A percentile compares a stretch with the other conserved stretches of the same genome.
phyloP scores from a whole-genome alignment of 2,329 filamentous ascomycete species.

The Graphiopsis chlorocephala region DNA sequence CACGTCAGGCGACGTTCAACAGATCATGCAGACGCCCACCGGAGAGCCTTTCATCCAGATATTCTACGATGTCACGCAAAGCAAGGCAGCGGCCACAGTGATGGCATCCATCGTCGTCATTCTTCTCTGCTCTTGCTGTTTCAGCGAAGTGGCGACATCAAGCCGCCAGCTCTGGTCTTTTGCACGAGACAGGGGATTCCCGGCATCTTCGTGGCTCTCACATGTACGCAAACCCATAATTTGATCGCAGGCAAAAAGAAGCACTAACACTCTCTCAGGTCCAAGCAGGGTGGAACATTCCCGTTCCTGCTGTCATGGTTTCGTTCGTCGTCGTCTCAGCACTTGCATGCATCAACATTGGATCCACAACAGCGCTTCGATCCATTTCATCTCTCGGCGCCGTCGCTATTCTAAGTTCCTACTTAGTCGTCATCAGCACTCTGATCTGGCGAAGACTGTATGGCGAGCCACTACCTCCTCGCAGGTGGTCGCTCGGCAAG shows the following conservation, averaged over 20 bases:
- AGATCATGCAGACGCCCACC: constrained; percentile 22
- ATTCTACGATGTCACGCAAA: constrained; percentile 37
- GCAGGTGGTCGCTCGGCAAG: constrained; percentile 24
- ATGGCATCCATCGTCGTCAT: constrained; percentile 36
- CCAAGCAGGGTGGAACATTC: constrained; percentile 24
- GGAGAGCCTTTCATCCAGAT: constrained; percentile 36
- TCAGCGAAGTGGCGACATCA: constrained; percentile 38
- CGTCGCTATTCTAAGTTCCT: constrained; percentile 22
- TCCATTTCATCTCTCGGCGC: constrained; percentile 28
- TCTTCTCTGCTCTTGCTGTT: constrained; percentile 31
- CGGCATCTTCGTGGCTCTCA: constrained; percentile 17
- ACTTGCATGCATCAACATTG: constrained; percentile 38
- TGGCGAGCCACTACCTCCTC: constrained; percentile 18
- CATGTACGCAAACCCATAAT: neutral
- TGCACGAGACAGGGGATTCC: constrained; percentile 38
- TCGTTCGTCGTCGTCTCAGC: constrained; percentile 26
- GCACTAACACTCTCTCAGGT: constrained; percentile 1
- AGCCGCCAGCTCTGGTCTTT: constrained; percentile 41
- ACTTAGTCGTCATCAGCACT: constrained; percentile 22
- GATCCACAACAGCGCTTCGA: constrained; percentile 41
- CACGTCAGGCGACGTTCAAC: constrained; percentile 33
- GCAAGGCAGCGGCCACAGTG: constrained; percentile 31
- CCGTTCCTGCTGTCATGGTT: constrained; percentile 26
- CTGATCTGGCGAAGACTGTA: constrained; percentile 22
- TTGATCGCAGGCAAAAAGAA: neutral